These are phyloP conservation scores for Sextonia rubra DNA, from an alignment of 164 flowering plant species.

Conservation along the genomic window DNA sequence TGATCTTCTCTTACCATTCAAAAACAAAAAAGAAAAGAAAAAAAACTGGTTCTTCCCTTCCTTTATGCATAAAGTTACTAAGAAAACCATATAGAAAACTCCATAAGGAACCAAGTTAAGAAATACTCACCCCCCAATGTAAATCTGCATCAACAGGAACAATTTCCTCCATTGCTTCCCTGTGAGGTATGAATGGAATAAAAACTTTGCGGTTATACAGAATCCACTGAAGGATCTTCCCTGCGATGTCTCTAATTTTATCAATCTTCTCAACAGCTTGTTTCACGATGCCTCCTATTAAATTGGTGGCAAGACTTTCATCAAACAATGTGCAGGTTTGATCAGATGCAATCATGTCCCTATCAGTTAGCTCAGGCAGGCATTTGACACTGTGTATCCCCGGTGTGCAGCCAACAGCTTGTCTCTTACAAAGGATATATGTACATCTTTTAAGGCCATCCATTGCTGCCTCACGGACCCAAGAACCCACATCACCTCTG, in stretches of 20 bases:
- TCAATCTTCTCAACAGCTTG: conserved; percentile 98
- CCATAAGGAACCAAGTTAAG: neutral
- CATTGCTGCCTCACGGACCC: conserved; percentile 98
- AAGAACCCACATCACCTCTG: conserved; percentile 99
- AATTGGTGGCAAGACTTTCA: conserved; percentile 46
- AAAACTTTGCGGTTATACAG: conserved; percentile 42
- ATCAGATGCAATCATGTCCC: conserved; percentile 12
- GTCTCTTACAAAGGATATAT: conserved; percentile 65
- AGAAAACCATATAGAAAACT: neutral
- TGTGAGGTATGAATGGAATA: conserved; percentile 60
- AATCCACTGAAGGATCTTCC: conserved; percentile 67
- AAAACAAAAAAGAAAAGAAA: neutral
- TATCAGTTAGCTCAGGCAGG: conserved; percentile 9
- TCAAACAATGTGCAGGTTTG: conserved; percentile 41
- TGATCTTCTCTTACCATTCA: no score
- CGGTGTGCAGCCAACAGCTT: conserved; percentile 15
- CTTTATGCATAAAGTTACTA: neutral
- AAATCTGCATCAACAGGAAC: conserved; percentile 43
- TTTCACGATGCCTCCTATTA: conserved; percentile 70
- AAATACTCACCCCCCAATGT: conserved; percentile 73
- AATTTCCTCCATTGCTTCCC: conserved; percentile 63
- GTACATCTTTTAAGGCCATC: conserved; percentile 84
- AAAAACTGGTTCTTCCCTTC: neutral
- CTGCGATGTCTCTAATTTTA: conserved; percentile 78
- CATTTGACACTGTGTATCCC: conserved; percentile 13